Evolutionary conservation across 2,329 filamentous ascomycete genomes (phyloP).

Genomic region (Cryphonectria carpinicola): DNA sequence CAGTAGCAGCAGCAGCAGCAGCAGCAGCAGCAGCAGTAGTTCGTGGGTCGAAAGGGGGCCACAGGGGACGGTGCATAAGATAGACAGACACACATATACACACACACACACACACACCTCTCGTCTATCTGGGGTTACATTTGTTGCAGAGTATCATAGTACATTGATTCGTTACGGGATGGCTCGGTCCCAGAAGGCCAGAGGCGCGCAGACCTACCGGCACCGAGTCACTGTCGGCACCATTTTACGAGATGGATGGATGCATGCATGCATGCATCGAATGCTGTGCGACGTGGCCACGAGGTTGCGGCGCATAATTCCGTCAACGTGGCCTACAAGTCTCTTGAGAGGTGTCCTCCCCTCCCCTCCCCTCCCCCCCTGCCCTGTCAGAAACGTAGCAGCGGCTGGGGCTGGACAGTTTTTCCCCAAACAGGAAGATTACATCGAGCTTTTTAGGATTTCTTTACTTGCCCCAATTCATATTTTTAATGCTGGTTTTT

Average conservation of each 20-base stretch:
- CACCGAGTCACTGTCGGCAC: slow-evolving; percentile 8
- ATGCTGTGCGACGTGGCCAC: neutral
- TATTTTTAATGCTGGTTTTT: neutral
- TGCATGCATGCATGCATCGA: neutral
- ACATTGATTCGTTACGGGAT: neutral
- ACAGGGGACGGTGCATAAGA: neutral
- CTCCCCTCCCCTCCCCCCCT: neutral
- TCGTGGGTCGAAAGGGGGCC: neutral
- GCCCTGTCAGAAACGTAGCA: neutral
- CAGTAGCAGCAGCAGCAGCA: neutral
- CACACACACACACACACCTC: neutral
- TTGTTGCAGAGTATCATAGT: neutral
- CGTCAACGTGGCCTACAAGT: neutral
- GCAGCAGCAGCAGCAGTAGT: neutral
- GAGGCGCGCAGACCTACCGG: neutral
- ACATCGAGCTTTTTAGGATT: neutral
- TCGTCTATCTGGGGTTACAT: neutral
- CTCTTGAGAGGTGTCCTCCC: neutral
- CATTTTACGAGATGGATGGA: neutral
- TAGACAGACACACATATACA: neutral
- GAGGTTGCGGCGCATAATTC: neutral
- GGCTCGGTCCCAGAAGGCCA: neutral
- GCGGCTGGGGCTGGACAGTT: neutral
- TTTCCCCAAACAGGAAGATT: neutral
- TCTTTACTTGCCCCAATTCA: neutral